Evolutionary conservation across 768 basidiomycete genomes (phyloP).

Genomic region (Cystofilobasidium macerans): DNA sequence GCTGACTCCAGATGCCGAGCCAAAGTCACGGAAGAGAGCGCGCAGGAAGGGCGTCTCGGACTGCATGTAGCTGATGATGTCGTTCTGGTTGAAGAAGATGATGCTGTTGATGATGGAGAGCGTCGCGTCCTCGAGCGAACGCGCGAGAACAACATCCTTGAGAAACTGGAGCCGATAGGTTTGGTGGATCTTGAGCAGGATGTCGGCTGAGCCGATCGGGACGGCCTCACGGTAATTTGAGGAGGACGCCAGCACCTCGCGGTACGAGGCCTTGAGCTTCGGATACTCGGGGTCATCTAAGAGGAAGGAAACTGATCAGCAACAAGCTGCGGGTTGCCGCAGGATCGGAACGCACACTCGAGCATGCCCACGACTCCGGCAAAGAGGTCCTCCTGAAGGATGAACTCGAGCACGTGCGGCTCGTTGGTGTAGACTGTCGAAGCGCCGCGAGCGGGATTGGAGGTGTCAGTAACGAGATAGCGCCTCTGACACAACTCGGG

Average conservation of each 20-base stretch:
- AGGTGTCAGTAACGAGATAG: background rate
- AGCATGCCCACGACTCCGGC: conserved; percentile 89
- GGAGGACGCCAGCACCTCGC: conserved; percentile 73
- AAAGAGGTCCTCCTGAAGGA: conserved; percentile 84
- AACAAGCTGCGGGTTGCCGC: background rate
- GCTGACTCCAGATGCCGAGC: background rate
- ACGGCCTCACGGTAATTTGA: conserved; percentile 85
- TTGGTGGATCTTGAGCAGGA: conserved; percentile 85
- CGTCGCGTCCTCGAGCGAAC: conserved; percentile 87
- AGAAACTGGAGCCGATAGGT: conserved; percentile 94
- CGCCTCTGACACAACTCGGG: background rate
- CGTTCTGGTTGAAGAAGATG: conserved; percentile 98
- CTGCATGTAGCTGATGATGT: conserved; percentile 85
- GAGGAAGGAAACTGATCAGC: conserved; percentile 9
- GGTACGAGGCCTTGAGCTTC: conserved; percentile 89
- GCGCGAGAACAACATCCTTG: conserved; percentile 93
- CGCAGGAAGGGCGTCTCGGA: conserved; percentile 61
- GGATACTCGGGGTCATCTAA: conserved; percentile 96
- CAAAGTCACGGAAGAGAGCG: conserved; percentile 53
- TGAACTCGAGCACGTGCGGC: conserved; percentile 84
- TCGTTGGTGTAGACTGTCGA: conserved; percentile 81
- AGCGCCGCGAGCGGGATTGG: background rate
- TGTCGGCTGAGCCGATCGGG: conserved; percentile 58
- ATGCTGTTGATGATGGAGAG: conserved; percentile 94
- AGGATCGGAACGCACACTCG: conserved; percentile 56